Base-by-base conservation (phyloP, 306 rosid species). In the Leucaena leucocephala region DNA sequence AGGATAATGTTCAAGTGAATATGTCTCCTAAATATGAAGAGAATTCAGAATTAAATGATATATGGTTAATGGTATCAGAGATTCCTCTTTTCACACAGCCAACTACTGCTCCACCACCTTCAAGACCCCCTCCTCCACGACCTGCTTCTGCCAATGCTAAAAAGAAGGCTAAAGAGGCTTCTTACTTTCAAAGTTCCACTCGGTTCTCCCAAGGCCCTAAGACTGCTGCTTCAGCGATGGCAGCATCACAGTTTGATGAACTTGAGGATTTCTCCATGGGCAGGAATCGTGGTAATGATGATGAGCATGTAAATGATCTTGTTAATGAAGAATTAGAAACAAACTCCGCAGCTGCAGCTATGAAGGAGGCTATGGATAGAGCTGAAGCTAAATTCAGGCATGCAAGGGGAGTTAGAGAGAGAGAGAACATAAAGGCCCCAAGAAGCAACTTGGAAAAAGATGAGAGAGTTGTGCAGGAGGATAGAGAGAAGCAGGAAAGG, bases 331-430 rank as follows among this genome's bases (percentile, higher is more conserved):
- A 96, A 69, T 75, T 84, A 64, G 98, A 89, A 86, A 91, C 81
- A 92, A 93, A 96, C 87, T 89, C 96, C n/a, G 99, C 89, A 70
- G 98, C 98, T 71, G 99, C 92, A 12, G 99, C 99, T 68, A 90
- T 96, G 97, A 98, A 96, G 84, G 99, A 96, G 84, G 96, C 98
- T 66, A 91, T 96, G 99, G 98, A 93, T 79, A 90, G 80, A 86
- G 99, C 99, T 77, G 94, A 96, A 87, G 98, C 98, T 50, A 90
- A 93, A 87, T 93, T 96, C 75, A 89, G 90, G 78, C 96, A 91
- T 84, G 99, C 98, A 22, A 95, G 82, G 87, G 98, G 81, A 87
- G 92, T 92, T 50, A 86, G 98, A 88, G 98, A 87, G 91, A 91
- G 98, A 79, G 98, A 90, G 88, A 74, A 81, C 81, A 80, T 94